phyloP scores from a whole-genome alignment of 2,329 filamentous ascomycete genomes.

The Akanthomyces muscarius region DNA sequence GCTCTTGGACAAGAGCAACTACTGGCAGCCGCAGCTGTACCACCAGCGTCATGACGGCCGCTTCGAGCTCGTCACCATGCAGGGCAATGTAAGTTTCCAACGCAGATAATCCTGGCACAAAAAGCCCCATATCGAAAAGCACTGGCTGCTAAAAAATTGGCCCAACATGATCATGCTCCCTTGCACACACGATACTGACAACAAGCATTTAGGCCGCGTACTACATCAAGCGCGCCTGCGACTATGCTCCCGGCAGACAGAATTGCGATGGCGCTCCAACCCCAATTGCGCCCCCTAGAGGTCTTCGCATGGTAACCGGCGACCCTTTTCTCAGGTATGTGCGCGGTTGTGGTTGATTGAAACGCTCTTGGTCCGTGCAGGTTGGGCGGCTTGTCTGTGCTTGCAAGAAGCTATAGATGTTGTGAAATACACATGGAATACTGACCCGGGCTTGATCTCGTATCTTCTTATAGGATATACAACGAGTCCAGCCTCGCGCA shows the following conservation, averaged over 20 bases:
- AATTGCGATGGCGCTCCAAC: conserved; percentile 22
- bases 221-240: conserved; percentile 27
- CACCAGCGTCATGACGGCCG: conserved; percentile 51
- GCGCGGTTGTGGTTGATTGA: not conserved
- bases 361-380: not conserved
- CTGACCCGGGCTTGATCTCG: not conserved
- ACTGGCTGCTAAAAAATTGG: too few species aligned
- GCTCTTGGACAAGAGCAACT: conserved; percentile 59
- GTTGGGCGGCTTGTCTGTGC: not conserved
- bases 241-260: conserved; percentile 25
- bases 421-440: not conserved
- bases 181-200: not conserved
- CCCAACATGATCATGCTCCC: too few species aligned
- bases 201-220: conserved; percentile 24
- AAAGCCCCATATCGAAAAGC: too few species aligned
- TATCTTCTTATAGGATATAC: conserved; percentile 33
- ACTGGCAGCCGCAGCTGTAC: conserved; percentile 61
- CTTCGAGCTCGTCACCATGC: conserved; percentile 40
- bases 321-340: conserved; percentile 43
- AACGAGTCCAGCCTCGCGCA: conserved; percentile 41
- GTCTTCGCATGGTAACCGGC: conserved; percentile 64
- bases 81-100: conserved; percentile 25
- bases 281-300: conserved; percentile 55
- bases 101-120: not conserved
- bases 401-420: not conserved